These are phyloP conservation scores for Tylopilus rubrobrunneus DNA, from an alignment of 768 basidiomycete genomes.

Conservation along the genomic window DNA sequence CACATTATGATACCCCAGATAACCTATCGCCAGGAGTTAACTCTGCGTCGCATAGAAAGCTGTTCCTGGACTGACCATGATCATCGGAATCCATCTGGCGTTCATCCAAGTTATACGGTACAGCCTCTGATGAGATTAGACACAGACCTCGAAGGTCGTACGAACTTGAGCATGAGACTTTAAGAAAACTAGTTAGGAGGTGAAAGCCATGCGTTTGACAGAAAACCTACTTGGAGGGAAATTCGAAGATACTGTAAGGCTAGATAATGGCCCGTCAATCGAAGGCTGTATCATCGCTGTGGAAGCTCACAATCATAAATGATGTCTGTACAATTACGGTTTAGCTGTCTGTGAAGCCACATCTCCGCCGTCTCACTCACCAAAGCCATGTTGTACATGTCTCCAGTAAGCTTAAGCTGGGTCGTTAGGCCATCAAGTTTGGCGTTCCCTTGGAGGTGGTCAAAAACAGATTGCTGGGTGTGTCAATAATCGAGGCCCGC, in stretches of 20 bases:
- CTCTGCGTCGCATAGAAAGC: too few species aligned
- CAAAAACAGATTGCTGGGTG: neutral
- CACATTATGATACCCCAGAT: constrained; percentile 1
- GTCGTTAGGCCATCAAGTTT: constrained; percentile 2
- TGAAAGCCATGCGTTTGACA: neutral
- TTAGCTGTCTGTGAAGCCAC: neutral
- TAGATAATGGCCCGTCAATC: neutral
- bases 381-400: constrained; percentile 1
- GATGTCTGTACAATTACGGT: neutral
- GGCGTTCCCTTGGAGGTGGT: neutral
- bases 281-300: neutral
- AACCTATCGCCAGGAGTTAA: neutral
- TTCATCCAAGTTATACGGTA: neutral
- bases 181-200: neutral
- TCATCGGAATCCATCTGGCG: constrained; percentile 2
- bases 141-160: neutral
- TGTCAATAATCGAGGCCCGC: neutral
- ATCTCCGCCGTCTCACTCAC: neutral
- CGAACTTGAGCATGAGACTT: neutral
- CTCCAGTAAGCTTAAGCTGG: neutral
- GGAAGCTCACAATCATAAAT: neutral
- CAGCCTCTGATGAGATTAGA: neutral
- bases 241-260: neutral
- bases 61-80: neutral
- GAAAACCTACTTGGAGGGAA: constrained; percentile 1